These are phyloP conservation scores for Nicotiana tomentosiformis DNA, from an alignment of 257 asterid genomes.

Conservation along the genomic window DNA sequence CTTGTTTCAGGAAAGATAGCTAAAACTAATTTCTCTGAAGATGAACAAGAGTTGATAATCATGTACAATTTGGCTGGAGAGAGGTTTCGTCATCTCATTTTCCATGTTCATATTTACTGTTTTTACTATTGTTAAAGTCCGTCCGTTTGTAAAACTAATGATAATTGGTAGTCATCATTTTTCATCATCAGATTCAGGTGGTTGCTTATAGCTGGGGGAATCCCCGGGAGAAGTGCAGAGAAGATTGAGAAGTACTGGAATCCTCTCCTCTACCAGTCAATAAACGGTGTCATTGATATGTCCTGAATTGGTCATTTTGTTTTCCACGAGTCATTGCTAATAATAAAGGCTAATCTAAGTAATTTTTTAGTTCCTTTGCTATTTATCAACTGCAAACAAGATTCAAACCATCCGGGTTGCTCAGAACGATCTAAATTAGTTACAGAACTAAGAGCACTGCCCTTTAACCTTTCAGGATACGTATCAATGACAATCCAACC, in stretches of 20 bases:
- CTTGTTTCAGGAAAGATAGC: no score
- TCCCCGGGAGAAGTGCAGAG: conserved; percentile 6
- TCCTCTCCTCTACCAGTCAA: conserved; percentile 9
- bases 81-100: no score
- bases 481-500: not conserved
- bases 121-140: no score
- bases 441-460: not conserved
- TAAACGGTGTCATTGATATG: not conserved
- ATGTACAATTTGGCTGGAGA: no score
- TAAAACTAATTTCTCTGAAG: no score
- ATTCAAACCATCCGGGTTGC: not conserved
- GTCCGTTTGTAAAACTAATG: not conserved
- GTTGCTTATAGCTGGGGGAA: conserved; percentile 5
- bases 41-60: no score
- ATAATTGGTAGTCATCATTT: not conserved
- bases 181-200: conserved; percentile 9
- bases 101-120: no score
- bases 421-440: not conserved
- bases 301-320: not conserved
- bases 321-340: not conserved
- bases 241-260: conserved; percentile 12
- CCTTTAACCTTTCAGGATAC: not conserved
- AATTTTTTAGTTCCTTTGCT: not conserved
- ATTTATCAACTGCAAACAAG: not conserved
- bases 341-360: not conserved